phyloP scores from a whole-genome alignment of 805 yeast genomes.

The Torulaspora delbrueckii region DNA sequence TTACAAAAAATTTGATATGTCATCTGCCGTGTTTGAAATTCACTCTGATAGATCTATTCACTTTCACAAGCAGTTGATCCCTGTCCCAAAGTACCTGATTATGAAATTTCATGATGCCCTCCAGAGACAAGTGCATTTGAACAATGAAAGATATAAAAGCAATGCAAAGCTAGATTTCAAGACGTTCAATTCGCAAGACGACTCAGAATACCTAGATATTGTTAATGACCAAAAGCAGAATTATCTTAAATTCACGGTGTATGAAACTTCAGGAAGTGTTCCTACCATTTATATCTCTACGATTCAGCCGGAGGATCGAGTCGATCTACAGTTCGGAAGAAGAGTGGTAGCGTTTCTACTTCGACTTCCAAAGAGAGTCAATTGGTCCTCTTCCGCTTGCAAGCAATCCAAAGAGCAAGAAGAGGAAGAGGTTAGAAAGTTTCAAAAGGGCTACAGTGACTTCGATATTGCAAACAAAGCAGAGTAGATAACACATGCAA shows the following conservation, averaged over 20 bases:
- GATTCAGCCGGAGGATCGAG: conserved; percentile 34
- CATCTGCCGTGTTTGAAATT: conserved; percentile 65
- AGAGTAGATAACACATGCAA: background rate
- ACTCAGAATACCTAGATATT: conserved; percentile 27
- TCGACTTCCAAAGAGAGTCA: conserved; percentile 54
- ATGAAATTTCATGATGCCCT: conserved; percentile 44
- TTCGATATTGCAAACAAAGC: conserved; percentile 43
- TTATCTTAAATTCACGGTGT: conserved; percentile 35
- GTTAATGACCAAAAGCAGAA: conserved; percentile 31
- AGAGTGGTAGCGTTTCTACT: conserved; percentile 65
- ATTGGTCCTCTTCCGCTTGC: conserved; percentile 66
- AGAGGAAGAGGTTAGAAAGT: conserved; percentile 53
- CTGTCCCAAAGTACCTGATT: conserved; percentile 48
- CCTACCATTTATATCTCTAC: conserved; percentile 34
- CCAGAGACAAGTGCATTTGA: conserved; percentile 40
- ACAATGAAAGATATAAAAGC: conserved; percentile 44
- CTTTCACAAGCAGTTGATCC: conserved; percentile 70
- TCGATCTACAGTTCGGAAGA: conserved; percentile 83
- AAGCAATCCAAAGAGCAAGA: conserved; percentile 61
- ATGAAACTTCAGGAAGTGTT: conserved; percentile 29
- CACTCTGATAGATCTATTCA: conserved; percentile 63
- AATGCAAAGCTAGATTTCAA: conserved; percentile 44
- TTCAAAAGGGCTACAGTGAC: conserved; percentile 50
- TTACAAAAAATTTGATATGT: conserved; percentile 39
- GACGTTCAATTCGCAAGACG: conserved; percentile 27